A percentile compares a stretch with the other conserved stretches of the same genome.
These are phyloP conservation scores for Cercospora berteroae DNA, from an alignment of 2,329 filamentous ascomycete genomes.

Conservation along the genomic window DNA sequence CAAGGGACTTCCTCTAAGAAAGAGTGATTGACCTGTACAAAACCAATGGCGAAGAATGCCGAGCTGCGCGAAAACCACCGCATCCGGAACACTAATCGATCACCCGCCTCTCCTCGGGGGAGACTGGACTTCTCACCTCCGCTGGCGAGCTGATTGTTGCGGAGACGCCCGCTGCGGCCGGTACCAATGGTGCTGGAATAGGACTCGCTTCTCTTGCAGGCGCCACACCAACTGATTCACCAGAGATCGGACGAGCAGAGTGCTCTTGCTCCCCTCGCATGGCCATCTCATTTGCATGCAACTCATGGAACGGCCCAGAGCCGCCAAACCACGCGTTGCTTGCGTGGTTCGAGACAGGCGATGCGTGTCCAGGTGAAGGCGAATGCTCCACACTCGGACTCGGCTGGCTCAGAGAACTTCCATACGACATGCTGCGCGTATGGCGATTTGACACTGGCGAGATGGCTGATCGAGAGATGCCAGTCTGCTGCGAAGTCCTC, in stretches of 20 bases:
- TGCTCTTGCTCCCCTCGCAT: neutral
- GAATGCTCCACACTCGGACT: slow-evolving; percentile 8
- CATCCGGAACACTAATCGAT: neutral
- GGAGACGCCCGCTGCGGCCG: neutral
- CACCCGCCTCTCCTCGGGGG: neutral
- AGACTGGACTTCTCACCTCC: neutral
- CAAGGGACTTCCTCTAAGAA: neutral
- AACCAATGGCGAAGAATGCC: neutral
- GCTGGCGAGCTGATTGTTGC: neutral
- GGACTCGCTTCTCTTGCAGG: neutral
- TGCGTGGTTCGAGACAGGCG: neutral
- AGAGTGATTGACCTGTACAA: neutral
- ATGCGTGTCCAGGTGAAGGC: slow-evolving; percentile 6
- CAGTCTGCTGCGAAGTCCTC: slow-evolving; percentile 17
- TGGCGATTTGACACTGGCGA: slow-evolving; percentile 20
- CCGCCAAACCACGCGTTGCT: neutral
- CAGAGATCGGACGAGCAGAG: neutral
- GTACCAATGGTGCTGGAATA: neutral
- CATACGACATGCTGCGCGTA: slow-evolving; percentile 14
- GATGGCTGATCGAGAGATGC: slow-evolving; percentile 18
- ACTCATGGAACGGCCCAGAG: neutral
- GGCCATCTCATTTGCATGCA: slow-evolving; percentile 1
- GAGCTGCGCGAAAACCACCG: neutral
- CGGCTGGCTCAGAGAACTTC: slow-evolving; percentile 12
- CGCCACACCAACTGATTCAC: neutral